Base-by-base conservation (phyloP, 495 filamentous ascomycete genomes). In the Aspergillus saccharolyticus region DNA sequence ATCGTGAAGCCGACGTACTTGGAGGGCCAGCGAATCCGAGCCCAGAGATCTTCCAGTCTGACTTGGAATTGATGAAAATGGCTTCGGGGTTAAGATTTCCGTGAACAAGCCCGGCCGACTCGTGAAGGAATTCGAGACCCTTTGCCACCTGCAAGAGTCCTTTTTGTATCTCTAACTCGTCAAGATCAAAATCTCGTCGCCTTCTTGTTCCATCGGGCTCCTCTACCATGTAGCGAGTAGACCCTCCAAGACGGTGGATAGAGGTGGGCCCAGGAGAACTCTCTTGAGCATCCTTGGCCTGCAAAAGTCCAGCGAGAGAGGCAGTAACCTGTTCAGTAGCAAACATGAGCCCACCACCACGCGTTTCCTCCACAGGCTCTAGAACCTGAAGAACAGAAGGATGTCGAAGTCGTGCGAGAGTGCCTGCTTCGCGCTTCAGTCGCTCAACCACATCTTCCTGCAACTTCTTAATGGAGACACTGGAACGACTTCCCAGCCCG, bases 121-220 rank as follows among this genome's bases (percentile, higher is more conserved):
- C 94, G 64, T 98, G 94, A 18, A 98, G 76, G 63, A 98, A 98
- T 72, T 98, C 92, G 21, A 98, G 75, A 17, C 91, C 94, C 69
- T 96, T 96, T 59, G 89, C 90, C 42, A 97, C 81, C 71, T 98
- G 94, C 48, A 97, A 73, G 44, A 97, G 70, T 0, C 94, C 94
- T 73, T 97, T 97, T 69, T 97, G 94, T 60, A 97, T 94, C 69
- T 98, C 94, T 60, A 98, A 74, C 73, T 98, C 94, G 67, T 98
- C 95, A 56, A 98, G 92, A 67, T 97, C 94, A 2, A 96, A 61
- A 65, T 97, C 95, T 59, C 89, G 81, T 60, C 90, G 77, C 65
- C 85, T 78, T 56, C 87, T 80, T 15, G 78, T 80, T 21, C 89
- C 91, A 52, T 91, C 85, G 1, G 85, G 76, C 56, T 92, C 88